phyloP scores from a whole-genome alignment of 441 rosid genomes.

The Gossypium armourianum region DNA sequence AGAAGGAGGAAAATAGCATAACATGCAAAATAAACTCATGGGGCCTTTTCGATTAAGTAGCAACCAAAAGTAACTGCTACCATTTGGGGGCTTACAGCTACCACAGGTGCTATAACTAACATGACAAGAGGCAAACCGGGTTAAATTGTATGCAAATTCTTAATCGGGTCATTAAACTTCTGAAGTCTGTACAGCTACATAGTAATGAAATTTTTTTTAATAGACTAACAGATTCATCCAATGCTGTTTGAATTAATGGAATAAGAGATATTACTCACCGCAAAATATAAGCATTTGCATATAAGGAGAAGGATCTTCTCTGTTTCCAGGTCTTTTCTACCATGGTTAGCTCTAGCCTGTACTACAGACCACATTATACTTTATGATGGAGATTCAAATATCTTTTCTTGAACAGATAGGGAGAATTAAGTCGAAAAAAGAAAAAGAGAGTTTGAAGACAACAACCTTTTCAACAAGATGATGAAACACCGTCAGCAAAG shows the following conservation, averaged over 20 bases:
- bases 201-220: neutral
- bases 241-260: conserved; percentile 6
- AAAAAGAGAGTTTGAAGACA: conserved; percentile 7
- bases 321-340: conserved; percentile 29
- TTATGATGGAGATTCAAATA: conserved; percentile 18
- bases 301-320: conserved; percentile 53
- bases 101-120: neutral
- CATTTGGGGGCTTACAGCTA: neutral
- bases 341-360: conserved; percentile 40
- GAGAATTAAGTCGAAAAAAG: conserved; percentile 8
- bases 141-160: neutral
- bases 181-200: neutral
- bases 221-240: neutral
- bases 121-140: neutral
- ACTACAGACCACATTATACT: conserved; percentile 22
- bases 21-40: conserved; percentile 15
- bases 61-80: neutral
- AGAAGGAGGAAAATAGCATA: conserved; percentile 16
- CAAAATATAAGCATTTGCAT: conserved; percentile 67
- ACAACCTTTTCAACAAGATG: conserved; percentile 52
- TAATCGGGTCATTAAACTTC: neutral
- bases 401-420: neutral
- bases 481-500: conserved; percentile 45
- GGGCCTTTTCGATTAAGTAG: conserved; percentile 7
- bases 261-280: conserved; percentile 42